Conservation (phyloP, 345 rosid genomes). For the Microthlaspi erraticum region DNA sequence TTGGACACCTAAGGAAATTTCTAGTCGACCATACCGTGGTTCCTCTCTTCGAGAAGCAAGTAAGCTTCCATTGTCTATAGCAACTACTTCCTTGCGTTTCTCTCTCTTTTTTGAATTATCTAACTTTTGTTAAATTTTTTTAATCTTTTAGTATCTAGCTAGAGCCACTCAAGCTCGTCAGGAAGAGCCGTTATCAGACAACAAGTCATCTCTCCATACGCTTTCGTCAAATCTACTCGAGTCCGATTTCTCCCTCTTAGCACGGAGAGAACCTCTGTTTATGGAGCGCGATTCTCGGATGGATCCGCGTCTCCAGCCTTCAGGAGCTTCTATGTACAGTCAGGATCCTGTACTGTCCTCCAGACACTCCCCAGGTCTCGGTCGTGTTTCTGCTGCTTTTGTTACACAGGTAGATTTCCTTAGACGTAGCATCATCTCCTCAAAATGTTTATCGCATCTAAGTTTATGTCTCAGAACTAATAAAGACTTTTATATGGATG, state of each 20-base stretch:
- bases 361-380: conserved; percentile 56
- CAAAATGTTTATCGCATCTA: background rate
- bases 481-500: conserved; percentile 1
- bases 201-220: conserved; percentile 48
- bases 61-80: conserved; percentile 45
- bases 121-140: background rate
- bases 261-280: conserved; percentile 60
- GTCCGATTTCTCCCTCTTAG: conserved; percentile 54
- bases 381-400: conserved; percentile 59
- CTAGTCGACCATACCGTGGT: conserved; percentile 79
- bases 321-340: conserved; percentile 64
- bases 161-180: conserved; percentile 59
- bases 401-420: conserved; percentile 55
- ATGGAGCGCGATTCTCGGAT: conserved; percentile 60
- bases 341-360: conserved; percentile 60
- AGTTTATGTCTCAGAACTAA: background rate
- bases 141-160: conserved; percentile 51
- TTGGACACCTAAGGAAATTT: conserved; percentile 79
- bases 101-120: background rate
- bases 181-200: conserved; percentile 56
- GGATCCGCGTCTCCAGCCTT: conserved; percentile 54
- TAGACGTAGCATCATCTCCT: conserved; percentile 14
- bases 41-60: conserved; percentile 78
- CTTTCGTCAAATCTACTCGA: conserved; percentile 44
- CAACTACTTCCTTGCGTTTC: background rate